Conservation (phyloP, 2,329 filamentous ascomycete genomes). For the Beauveria sp. region DNA sequence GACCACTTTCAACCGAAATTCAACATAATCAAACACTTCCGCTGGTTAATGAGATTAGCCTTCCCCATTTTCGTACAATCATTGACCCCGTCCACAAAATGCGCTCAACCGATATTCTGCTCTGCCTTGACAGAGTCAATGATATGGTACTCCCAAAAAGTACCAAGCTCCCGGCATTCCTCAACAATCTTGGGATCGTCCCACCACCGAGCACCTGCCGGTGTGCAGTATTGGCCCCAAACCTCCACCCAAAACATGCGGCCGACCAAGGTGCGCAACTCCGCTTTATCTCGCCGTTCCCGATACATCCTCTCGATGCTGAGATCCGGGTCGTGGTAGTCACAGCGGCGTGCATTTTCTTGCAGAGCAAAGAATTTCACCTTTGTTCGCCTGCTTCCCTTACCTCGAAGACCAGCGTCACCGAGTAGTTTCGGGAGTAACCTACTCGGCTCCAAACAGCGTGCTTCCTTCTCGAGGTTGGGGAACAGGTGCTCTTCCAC, state of each 20-base stretch:
- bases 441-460: constrained; percentile 51
- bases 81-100: not conserved
- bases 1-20: not conserved
- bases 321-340: constrained; percentile 17
- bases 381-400: constrained; percentile 39
- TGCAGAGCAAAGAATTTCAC: constrained; percentile 42
- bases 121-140: constrained; percentile 44
- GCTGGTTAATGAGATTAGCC: constrained; percentile 1
- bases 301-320: constrained; percentile 15
- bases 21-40: constrained; percentile 1
- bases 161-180: constrained; percentile 47
- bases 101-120: not conserved
- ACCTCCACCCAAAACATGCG: constrained; percentile 54
- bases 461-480: constrained; percentile 50
- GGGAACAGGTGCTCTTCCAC: constrained; percentile 52
- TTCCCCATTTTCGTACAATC: not conserved
- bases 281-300: constrained; percentile 29
- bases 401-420: constrained; percentile 43
- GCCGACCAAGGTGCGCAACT: constrained; percentile 45
- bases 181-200: constrained; percentile 45
- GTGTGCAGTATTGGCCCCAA: constrained; percentile 46
- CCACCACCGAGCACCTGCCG: constrained; percentile 50
- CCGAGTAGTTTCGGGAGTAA: constrained; percentile 52
- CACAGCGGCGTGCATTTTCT: constrained; percentile 19
- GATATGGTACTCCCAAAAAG: constrained; percentile 51